Percentiles rank a stretch among this genome's conserved stretches.
phyloP scores from a whole-genome alignment of 805 yeast genomes.

The Monosporozyma siamensis region DNA sequence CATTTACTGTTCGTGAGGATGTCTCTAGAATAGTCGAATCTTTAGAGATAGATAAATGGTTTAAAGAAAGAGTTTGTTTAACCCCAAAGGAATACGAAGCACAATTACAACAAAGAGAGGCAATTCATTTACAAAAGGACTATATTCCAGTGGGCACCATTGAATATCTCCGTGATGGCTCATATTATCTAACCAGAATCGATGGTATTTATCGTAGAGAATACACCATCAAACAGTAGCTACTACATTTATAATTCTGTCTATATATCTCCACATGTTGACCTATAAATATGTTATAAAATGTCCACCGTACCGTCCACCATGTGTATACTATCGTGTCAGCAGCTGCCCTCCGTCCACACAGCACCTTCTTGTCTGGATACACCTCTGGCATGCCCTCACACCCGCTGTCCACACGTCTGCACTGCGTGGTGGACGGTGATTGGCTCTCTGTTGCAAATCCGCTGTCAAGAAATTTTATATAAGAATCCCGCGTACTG shows the following conservation, averaged over 20 bases:
- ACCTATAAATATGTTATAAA: no score
- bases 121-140: conserved; percentile 72
- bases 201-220: conserved; percentile 85
- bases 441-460: no score
- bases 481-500: no score
- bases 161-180: conserved; percentile 62
- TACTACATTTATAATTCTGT: background rate
- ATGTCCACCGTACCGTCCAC: background rate
- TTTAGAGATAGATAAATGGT: conserved; percentile 41
- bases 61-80: conserved; percentile 41
- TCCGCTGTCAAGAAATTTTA: no score
- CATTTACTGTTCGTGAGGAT: conserved; percentile 75
- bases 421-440: no score
- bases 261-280: background rate
- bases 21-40: conserved; percentile 52
- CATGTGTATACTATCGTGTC: no score
- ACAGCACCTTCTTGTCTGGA: no score
- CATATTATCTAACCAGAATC: conserved; percentile 73
- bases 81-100: conserved; percentile 76
- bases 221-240: conserved; percentile 59
- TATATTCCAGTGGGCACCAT: conserved; percentile 72
- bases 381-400: no score
- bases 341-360: no score
- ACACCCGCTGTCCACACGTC: no score
- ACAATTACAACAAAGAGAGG: conserved; percentile 79